phyloP scores from a whole-genome alignment of 2,329 filamentous ascomycete species.

The Cucurbitaria berberidis region DNA sequence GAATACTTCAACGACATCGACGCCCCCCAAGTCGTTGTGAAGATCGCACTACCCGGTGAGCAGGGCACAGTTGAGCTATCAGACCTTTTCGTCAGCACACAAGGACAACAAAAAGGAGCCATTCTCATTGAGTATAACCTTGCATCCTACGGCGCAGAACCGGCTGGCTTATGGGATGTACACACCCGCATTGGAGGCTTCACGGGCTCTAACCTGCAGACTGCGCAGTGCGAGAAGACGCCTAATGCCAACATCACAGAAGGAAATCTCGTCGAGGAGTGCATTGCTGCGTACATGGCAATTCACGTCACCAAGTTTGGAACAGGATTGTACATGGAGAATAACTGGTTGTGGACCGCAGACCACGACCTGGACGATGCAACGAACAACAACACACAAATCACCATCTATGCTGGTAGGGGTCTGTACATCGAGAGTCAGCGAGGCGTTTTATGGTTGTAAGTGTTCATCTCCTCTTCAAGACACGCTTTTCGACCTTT shows the following conservation, averaged over 20 bases:
- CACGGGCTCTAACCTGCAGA: slow-evolving; percentile 78
- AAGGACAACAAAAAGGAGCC: slow-evolving; percentile 70
- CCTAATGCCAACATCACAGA: slow-evolving; percentile 63
- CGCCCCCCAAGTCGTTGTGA: slow-evolving; percentile 68
- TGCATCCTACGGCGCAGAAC: slow-evolving; percentile 59
- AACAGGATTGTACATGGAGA: slow-evolving; percentile 76
- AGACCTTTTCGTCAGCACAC: slow-evolving; percentile 73
- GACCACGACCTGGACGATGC: slow-evolving; percentile 78
- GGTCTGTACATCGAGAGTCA: slow-evolving; percentile 73
- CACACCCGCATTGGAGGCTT: slow-evolving; percentile 84
- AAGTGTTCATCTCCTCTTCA: slow-evolving; percentile 58
- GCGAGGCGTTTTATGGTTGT: slow-evolving; percentile 50
- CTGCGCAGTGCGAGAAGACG: slow-evolving; percentile 77
- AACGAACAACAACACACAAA: slow-evolving; percentile 68
- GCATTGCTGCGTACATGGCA: slow-evolving; percentile 71
- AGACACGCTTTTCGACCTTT: neutral
- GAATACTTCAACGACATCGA: slow-evolving; percentile 53
- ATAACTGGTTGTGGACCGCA: slow-evolving; percentile 90
- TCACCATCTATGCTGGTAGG: slow-evolving; percentile 85
- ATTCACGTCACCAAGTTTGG: slow-evolving; percentile 59
- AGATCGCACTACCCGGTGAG: slow-evolving; percentile 70
- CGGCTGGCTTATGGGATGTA: slow-evolving; percentile 82
- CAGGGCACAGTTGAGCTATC: slow-evolving; percentile 71
- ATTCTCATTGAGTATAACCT: slow-evolving; percentile 77
- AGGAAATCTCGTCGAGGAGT: slow-evolving; percentile 62